Conservation (phyloP, 2,329 filamentous ascomycete species). For the Hymenoscyphus scutula region DNA sequence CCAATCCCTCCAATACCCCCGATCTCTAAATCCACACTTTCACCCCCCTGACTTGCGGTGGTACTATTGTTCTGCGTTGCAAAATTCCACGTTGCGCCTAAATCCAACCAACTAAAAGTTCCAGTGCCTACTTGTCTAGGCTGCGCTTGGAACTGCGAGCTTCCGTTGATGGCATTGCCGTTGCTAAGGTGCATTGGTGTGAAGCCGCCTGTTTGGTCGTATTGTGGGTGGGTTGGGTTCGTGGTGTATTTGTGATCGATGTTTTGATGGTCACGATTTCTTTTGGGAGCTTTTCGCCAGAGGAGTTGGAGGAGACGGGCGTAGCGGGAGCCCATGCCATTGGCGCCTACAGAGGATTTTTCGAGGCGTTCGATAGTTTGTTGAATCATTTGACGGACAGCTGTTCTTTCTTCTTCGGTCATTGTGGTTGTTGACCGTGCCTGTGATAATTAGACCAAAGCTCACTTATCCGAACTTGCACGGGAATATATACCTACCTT, state of each 20-base stretch:
- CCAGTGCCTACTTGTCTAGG: constrained; percentile 14
- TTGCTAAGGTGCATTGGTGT: constrained; percentile 8
- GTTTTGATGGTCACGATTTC: background rate
- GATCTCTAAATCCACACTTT: constrained; percentile 23
- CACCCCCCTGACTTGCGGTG: constrained; percentile 17
- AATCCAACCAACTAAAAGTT: constrained; percentile 34
- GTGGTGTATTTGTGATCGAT: constrained; percentile 1
- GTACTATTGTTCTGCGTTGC: constrained; percentile 29
- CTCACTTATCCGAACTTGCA: background rate
- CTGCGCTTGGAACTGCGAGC: background rate
- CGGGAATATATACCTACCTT: constrained; percentile 43
- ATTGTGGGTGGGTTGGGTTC: constrained; percentile 9
- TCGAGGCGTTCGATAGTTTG: constrained; percentile 59
- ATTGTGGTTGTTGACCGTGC: constrained; percentile 32
- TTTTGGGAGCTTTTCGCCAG: constrained; percentile 47
- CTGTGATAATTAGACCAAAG: constrained; percentile 27
- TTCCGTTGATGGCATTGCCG: background rate
- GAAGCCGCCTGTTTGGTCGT: background rate
- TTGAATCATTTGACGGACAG: constrained; percentile 55
- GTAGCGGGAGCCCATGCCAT: constrained; percentile 61
- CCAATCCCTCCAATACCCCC: constrained; percentile 4
- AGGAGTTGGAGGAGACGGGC: constrained; percentile 58
- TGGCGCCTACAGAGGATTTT: constrained; percentile 54
- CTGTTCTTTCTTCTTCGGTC: constrained; percentile 34
- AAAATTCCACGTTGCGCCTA: constrained; percentile 34